Conservation (phyloP, 306 rosid species). For the Pyrus pyrifolia region DNA sequence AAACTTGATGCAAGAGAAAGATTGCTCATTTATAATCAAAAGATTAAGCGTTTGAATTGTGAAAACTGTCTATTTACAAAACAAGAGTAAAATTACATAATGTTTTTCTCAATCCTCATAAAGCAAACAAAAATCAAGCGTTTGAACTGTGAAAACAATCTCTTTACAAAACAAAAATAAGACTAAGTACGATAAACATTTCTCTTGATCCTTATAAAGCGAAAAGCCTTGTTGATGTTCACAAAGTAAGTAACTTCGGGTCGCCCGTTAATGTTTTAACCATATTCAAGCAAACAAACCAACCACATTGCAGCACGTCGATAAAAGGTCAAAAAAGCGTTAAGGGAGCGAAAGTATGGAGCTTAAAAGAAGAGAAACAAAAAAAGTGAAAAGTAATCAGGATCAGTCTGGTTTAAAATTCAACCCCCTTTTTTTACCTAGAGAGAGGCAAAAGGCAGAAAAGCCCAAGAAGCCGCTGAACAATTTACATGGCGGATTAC, state of each 20-base stretch:
- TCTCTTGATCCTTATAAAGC: too few species aligned
- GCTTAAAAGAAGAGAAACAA: background rate
- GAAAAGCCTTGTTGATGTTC: too few species aligned
- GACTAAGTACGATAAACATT: rapidly evolving
- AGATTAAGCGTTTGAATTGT: too few species aligned
- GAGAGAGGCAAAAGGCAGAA: background rate
- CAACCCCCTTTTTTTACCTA: background rate
- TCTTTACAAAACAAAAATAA: rapidly evolving
- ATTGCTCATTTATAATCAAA: too few species aligned
- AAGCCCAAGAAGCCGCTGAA: constrained; percentile 28
- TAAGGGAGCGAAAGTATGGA: background rate
- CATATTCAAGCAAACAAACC: background rate
- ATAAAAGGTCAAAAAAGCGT: background rate
- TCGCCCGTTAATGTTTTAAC: background rate
- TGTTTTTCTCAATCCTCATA: too few species aligned
- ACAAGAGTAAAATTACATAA: too few species aligned
- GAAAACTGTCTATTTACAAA: too few species aligned
- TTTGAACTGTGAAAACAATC: too few species aligned
- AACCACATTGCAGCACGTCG: background rate
- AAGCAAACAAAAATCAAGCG: too few species aligned
- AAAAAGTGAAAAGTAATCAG: background rate
- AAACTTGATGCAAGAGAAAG: too few species aligned
- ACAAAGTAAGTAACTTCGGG: too few species aligned
- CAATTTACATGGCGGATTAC: constrained; percentile 34
- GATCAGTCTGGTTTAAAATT: background rate